Percentiles rank a stretch among this genome's conserved stretches.
Conservation (phyloP, 2,329 filamentous ascomycete genomes). For the Trichoderma sp. region DNA sequence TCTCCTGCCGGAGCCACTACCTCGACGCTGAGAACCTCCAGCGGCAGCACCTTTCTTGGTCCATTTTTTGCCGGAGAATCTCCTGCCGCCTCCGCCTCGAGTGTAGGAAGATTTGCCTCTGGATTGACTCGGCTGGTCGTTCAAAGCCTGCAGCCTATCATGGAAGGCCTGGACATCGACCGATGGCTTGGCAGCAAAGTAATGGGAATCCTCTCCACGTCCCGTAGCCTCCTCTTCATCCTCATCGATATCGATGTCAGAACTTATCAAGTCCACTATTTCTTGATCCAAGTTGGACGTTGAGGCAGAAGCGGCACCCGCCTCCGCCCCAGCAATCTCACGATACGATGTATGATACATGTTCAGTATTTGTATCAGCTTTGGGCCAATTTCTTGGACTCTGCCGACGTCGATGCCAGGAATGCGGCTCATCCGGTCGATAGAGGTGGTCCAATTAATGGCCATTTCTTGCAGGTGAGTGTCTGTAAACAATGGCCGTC, state of each 20-base stretch:
- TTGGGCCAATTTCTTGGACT: conserved; percentile 58
- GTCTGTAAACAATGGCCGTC: conserved; percentile 64
- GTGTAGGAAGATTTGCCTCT: conserved; percentile 28
- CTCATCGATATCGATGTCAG: conserved; percentile 39
- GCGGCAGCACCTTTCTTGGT: conserved; percentile 29
- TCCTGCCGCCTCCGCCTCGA: conserved; percentile 29
- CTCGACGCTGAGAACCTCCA: conserved; percentile 32
- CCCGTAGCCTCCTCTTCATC: conserved; percentile 38
- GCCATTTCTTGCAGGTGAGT: conserved; percentile 70
- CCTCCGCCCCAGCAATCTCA: conserved; percentile 27
- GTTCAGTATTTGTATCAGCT: conserved; percentile 58
- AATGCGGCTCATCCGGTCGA: conserved; percentile 61
- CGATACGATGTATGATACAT: conserved; percentile 46
- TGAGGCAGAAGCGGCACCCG: conserved; percentile 21
- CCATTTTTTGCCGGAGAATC: conserved; percentile 31
- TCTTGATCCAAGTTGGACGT: conserved; percentile 33
- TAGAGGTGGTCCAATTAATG: conserved; percentile 60
- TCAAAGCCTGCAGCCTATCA: conserved; percentile 31
- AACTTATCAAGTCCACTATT: conserved; percentile 56
- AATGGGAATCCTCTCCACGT: conserved; percentile 45
- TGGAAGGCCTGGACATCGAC: conserved; percentile 37
- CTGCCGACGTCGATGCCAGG: conserved; percentile 60
- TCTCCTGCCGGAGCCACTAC: conserved; percentile 29
- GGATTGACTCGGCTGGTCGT: conserved; percentile 27
- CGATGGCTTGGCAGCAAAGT: conserved; percentile 37